phyloP scores from a whole-genome alignment of 768 basidiomycete genomes.

The Lentinula aciculospora region DNA sequence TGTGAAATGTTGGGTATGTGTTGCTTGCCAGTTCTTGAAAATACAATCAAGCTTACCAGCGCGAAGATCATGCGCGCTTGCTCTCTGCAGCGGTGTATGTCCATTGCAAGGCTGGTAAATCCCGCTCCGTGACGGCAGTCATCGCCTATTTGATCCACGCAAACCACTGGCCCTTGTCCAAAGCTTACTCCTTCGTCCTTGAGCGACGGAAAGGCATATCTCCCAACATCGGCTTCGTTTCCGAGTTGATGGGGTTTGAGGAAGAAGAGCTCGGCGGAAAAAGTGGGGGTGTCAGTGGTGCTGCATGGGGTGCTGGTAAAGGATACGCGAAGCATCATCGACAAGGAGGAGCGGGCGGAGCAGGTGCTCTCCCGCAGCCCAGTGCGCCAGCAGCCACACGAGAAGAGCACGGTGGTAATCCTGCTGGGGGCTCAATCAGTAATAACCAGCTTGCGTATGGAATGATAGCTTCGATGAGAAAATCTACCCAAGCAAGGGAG shows the following conservation, averaged over 20 bases:
- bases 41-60: neutral
- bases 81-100: conserved; percentile 90
- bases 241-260: conserved; percentile 95
- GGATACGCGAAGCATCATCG: conserved; percentile 4
- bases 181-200: conserved; percentile 87
- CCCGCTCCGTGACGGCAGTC: conserved; percentile 92
- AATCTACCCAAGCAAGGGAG: conserved; percentile 66
- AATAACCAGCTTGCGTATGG: conserved; percentile 25
- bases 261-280: conserved; percentile 82
- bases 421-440: neutral
- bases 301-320: conserved; percentile 22
- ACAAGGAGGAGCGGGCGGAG: conserved; percentile 17
- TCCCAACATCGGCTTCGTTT: conserved; percentile 96
- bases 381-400: conserved; percentile 7
- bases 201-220: conserved; percentile 93
- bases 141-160: conserved; percentile 97
- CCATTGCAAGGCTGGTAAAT: conserved; percentile 95
- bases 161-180: conserved; percentile 92
- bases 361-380: conserved; percentile 15
- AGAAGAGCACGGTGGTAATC: neutral
- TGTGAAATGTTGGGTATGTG: conserved; percentile 82
- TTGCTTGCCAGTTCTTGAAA: neutral
- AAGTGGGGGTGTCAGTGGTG: conserved; percentile 49
- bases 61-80: conserved; percentile 81
- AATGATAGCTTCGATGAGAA: conserved; percentile 41